Evolutionary conservation across 2,329 filamentous ascomycete genomes (phyloP).

Genomic region (Lecanicillium sp.): DNA sequence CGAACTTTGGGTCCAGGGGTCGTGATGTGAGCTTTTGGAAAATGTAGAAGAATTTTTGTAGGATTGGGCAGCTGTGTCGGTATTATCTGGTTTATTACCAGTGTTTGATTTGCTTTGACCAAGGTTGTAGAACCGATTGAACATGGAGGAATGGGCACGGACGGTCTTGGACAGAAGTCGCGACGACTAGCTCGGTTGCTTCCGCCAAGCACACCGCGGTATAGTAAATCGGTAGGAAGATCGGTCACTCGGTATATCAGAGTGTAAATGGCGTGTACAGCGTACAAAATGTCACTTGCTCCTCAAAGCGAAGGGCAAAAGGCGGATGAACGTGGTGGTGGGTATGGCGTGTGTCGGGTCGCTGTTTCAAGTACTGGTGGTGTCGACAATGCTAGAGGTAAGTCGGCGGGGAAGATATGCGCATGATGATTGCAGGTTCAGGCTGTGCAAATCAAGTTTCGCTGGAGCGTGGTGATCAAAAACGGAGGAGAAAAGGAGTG

Average conservation of each 20-base stretch:
- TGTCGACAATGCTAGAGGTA: slow-evolving; percentile 18
- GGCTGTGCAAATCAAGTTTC: slow-evolving; percentile 5
- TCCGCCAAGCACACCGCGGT: too few species aligned
- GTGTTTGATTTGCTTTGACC: slow-evolving; percentile 15
- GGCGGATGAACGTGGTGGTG: not conserved
- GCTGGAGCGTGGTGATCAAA: slow-evolving; percentile 2
- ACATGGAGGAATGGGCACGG: slow-evolving; percentile 24
- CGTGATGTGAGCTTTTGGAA: too few species aligned
- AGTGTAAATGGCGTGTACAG: too few species aligned
- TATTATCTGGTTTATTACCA: slow-evolving; percentile 8
- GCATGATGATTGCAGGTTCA: slow-evolving; percentile 14
- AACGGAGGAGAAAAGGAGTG: slow-evolving; percentile 5
- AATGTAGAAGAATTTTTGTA: too few species aligned
- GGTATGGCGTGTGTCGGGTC: slow-evolving; percentile 10
- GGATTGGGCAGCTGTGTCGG: not conserved
- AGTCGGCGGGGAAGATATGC: slow-evolving; percentile 11
- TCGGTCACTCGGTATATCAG: too few species aligned
- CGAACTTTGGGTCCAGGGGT: too few species aligned
- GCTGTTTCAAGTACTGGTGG: slow-evolving; percentile 18
- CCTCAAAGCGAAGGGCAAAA: slow-evolving; percentile 4
- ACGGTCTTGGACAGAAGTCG: too few species aligned
- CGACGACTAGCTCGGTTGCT: too few species aligned
- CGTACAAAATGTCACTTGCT: not conserved
- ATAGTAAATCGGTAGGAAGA: too few species aligned
- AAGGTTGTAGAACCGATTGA: slow-evolving; percentile 26